Evolutionary conservation across 2,329 filamentous ascomycete species (phyloP).

Genomic region (Colletotrichum kahawae): DNA sequence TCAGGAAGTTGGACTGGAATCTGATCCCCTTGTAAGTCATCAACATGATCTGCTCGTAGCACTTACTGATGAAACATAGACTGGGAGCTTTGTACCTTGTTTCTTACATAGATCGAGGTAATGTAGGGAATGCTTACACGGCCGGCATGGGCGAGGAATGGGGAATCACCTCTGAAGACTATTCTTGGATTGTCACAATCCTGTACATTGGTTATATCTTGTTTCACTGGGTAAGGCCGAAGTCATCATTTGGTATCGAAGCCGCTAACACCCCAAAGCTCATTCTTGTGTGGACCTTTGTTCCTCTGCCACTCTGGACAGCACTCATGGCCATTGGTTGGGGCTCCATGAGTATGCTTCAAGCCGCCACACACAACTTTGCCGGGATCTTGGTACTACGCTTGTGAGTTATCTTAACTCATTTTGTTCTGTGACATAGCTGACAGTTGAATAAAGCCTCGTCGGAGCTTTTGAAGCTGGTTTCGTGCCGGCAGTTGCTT

Average conservation of each 20-base stretch:
- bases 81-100: neutral
- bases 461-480: conserved; percentile 50
- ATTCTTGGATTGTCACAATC: conserved; percentile 15
- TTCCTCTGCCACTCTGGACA: conserved; percentile 24
- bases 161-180: conserved; percentile 11
- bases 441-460: neutral
- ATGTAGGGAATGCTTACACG: conserved; percentile 18
- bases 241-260: no score
- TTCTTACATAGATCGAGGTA: conserved; percentile 11
- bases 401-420: neutral
- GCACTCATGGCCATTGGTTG: conserved; percentile 14
- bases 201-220: conserved; percentile 7
- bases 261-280: neutral
- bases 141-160: conserved; percentile 14
- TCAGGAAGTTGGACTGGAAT: conserved; percentile 8
- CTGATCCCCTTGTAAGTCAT: conserved; percentile 4
- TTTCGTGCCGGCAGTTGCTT: conserved; percentile 45
- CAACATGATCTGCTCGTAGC: neutral
- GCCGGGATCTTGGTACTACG: conserved; percentile 41
- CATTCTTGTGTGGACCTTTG: conserved; percentile 24
- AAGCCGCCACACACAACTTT: conserved; percentile 38
- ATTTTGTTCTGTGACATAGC: conserved; percentile 28
- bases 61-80: neutral
- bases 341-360: conserved; percentile 27
- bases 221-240: neutral